phyloP scores from a whole-genome alignment of 2,329 filamentous ascomycete genomes.

The Passalora sequoiae region DNA sequence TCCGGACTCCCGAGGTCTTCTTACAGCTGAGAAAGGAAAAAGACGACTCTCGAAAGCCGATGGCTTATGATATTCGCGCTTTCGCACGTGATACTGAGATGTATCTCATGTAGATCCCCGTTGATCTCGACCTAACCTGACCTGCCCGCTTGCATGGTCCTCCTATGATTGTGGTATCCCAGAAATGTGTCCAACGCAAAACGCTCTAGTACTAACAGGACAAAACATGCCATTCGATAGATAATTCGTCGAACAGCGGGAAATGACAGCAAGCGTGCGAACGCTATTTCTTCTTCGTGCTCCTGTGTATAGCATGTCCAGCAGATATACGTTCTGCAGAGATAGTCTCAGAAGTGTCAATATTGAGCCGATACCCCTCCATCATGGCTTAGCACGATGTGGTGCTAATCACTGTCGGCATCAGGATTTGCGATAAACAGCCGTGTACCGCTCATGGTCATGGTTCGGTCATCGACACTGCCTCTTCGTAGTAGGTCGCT shows the following conservation, averaged over 20 bases:
- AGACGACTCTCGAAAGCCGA: background rate
- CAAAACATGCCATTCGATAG: background rate
- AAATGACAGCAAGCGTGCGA: slow-evolving; percentile 3
- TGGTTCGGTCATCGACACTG: slow-evolving; percentile 77
- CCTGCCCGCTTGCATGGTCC: too few species aligned
- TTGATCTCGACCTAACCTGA: background rate
- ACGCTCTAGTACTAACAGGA: slow-evolving; percentile 2
- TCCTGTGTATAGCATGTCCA: background rate
- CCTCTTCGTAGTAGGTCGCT: slow-evolving; percentile 70
- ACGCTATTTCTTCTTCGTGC: background rate
- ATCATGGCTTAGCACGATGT: too few species aligned
- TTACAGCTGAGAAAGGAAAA: background rate
- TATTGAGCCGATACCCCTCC: too few species aligned
- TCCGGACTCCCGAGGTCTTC: too few species aligned
- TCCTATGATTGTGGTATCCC: slow-evolving; percentile 3
- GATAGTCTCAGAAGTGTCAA: too few species aligned
- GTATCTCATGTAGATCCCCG: background rate
- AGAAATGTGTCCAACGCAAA: slow-evolving; percentile 1
- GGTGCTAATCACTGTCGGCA: slow-evolving; percentile 10
- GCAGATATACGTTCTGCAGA: background rate
- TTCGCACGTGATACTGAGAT: slow-evolving; percentile 4
- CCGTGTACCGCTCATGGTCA: slow-evolving; percentile 63
- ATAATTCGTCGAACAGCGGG: background rate
- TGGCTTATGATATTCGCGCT: background rate
- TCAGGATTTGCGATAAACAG: slow-evolving; percentile 86